phyloP scores from a whole-genome alignment of 352 stramenopile genomes.

The Lagenidium sp. region DNA sequence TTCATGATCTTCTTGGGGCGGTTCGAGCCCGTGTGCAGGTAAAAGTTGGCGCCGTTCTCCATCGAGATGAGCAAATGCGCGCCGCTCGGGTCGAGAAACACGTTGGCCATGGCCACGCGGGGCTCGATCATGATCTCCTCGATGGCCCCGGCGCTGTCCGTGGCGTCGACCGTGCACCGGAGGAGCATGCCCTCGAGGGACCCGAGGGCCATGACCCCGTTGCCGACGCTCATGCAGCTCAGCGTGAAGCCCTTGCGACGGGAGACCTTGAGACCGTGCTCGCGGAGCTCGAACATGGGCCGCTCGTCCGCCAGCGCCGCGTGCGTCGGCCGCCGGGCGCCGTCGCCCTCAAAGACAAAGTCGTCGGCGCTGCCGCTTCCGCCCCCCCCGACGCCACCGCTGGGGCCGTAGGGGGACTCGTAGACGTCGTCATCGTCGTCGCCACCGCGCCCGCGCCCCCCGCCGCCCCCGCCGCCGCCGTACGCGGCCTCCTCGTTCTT shows the following conservation, averaged over 20 bases:
- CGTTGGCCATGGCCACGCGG: slow-evolving; percentile 66
- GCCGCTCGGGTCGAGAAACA: slow-evolving; percentile 80
- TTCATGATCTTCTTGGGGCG: slow-evolving; percentile 85
- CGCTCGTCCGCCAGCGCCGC: slow-evolving; percentile 46
- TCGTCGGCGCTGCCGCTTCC: slow-evolving; percentile 39
- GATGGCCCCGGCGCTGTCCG: slow-evolving; percentile 53
- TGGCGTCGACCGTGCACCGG: slow-evolving; percentile 69
- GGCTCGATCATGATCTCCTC: slow-evolving; percentile 89
- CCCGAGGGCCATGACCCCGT: slow-evolving; percentile 72
- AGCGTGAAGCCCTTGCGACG: slow-evolving; percentile 80
- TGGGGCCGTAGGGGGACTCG: slow-evolving; percentile 26
- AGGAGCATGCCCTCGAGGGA: slow-evolving; percentile 77
- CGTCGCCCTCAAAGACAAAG: slow-evolving; percentile 69
- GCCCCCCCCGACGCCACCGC: slow-evolving; percentile 10
- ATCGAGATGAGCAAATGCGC: slow-evolving; percentile 76
- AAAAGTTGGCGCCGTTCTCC: slow-evolving; percentile 86
- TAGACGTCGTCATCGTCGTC: slow-evolving; percentile 16
- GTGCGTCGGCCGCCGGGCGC: slow-evolving; percentile 34
- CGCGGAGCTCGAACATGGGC: slow-evolving; percentile 81
- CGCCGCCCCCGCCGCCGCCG: slow-evolving; percentile 6
- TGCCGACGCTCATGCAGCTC: slow-evolving; percentile 71
- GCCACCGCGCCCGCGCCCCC: slow-evolving; percentile 4
- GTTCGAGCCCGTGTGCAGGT: slow-evolving; percentile 62
- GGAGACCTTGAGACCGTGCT: slow-evolving; percentile 81
- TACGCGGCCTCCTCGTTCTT: slow-evolving; percentile 68